Evolutionary conservation across 495 filamentous ascomycete genomes (phyloP), one percentile per base, ranked within the genome.

Genomic region (Lasiosphaeris hirsuta): DNA sequence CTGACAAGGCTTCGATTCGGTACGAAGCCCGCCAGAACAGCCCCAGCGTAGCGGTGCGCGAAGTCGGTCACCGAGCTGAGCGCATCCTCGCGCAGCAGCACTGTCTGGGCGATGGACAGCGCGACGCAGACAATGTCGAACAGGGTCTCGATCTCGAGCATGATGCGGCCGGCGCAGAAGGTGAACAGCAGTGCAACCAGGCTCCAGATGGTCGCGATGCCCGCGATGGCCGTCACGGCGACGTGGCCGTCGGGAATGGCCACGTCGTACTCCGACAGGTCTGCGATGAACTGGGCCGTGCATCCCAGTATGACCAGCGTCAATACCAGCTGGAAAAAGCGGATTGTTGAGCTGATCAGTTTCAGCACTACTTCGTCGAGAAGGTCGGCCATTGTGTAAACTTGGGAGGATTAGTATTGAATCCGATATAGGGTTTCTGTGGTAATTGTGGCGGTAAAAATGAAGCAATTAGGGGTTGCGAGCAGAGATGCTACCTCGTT

Each of bases 321-420:
- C 13, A 53, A 11, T 4, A 17, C 18, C 15, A 53, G 15, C 14
- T 53, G 50, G 36, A 11, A 1, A 9, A 53, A 30, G 50, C 50
- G 50, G 50, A 53, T 19, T 6, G 37, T 41, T 1, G 42, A 38
- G 50, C 3, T 4, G 36, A 42, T 53, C 14, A 53, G 37, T 42
- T 53, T 53, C 14, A 53, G 50, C 37, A 53, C 2, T 36, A 38
- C 50, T 53, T 53, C 50, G 50, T 53, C 14, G 10, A 53, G 50
- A 38, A 30, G 37, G 50, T 42, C 37, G 15, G 37, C 35, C 50
- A 53, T 53, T 50, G n/a, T n/a, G n/a, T n/a, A n/a, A n/a, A n/a
- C n/a, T n/a, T n/a, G n/a, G n/a, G n/a, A n/a, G n/a, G n/a, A n/a
- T n/a, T n/a, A n/a, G n/a, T n/a, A n/a, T n/a, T n/a, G n/a, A n/a